phyloP scores from a whole-genome alignment of 176 grass and related monocot species.

The Poa pratensis region DNA sequence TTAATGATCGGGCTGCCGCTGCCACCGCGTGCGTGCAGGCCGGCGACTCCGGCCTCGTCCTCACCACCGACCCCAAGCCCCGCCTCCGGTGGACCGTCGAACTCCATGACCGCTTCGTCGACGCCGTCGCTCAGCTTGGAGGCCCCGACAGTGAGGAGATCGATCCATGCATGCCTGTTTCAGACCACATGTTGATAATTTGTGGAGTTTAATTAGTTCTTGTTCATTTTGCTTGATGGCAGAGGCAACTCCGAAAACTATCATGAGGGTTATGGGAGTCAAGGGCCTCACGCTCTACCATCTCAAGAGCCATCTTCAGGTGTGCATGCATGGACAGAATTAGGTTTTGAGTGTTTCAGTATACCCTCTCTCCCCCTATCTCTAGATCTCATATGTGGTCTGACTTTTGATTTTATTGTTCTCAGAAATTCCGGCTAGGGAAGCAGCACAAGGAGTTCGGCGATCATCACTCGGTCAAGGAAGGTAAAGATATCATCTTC shows the following conservation, averaged over 20 bases:
- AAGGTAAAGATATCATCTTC: conserved; percentile 45
- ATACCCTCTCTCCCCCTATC: background rate
- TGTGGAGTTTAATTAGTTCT: background rate
- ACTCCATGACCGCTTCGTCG: conserved; percentile 96
- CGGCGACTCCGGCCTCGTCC: conserved; percentile 86
- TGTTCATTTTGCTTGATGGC: conserved; percentile 11
- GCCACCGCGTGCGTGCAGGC: conserved; percentile 57
- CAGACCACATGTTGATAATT: background rate
- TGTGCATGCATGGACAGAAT: conserved; percentile 41
- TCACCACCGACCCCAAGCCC: conserved; percentile 98
- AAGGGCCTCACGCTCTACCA: conserved; percentile 97
- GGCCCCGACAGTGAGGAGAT: conserved; percentile 77
- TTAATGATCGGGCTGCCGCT: conserved; percentile 61
- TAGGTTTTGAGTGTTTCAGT: conserved; percentile 31
- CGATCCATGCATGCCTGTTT: background rate
- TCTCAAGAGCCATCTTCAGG: conserved; percentile 98
- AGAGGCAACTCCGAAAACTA: conserved; percentile 98
- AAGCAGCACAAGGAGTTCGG: conserved; percentile 97
- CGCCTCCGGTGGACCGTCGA: conserved; percentile 94
- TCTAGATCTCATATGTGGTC: conserved; percentile 16
- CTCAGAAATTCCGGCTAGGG: conserved; percentile 91
- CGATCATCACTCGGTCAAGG: conserved; percentile 81
- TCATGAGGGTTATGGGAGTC: conserved; percentile 99
- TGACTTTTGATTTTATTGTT: conserved; percentile 22
- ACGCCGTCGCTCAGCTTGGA: conserved; percentile 91